These are phyloP conservation scores for Juglanconis sp. DNA, from an alignment of 2,329 filamentous ascomycete genomes.

Conservation along the genomic window DNA sequence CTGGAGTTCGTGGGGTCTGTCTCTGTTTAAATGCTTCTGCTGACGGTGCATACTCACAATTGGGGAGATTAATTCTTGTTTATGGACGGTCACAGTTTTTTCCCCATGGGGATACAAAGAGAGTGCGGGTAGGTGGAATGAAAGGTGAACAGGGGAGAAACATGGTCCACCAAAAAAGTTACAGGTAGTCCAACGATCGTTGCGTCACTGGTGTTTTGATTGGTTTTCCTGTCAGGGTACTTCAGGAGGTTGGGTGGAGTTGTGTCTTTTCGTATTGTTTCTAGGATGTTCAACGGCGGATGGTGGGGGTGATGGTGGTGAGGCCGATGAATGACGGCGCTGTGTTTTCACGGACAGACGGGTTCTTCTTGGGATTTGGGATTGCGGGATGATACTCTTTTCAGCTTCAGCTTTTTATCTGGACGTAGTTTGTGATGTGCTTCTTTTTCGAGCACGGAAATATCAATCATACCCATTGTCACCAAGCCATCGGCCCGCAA, in stretches of 20 bases:
- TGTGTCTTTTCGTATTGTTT: not conserved
- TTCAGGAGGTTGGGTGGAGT: constrained; percentile 5
- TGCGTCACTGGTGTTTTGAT: constrained; percentile 2
- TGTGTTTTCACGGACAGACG: not conserved
- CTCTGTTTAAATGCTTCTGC: constrained; percentile 2
- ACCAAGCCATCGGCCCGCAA: not conserved
- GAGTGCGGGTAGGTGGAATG: not conserved
- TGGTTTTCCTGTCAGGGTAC: not conserved
- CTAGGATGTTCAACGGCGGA: not conserved
- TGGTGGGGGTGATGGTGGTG: too few species aligned
- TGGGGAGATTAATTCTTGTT: constrained; percentile 9
- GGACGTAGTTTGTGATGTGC: not conserved
- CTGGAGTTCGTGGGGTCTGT: constrained; percentile 3
- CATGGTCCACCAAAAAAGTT: not conserved
- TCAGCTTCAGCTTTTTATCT: not conserved
- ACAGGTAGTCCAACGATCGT: not conserved
- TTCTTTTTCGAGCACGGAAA: not conserved
- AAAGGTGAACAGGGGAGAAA: not conserved
- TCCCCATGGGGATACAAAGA: not conserved
- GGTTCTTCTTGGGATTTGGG: too few species aligned
- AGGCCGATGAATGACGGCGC: not conserved
- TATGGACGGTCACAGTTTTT: not conserved
- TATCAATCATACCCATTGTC: constrained; percentile 2
- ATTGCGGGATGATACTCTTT: not conserved
- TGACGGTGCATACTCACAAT: constrained; percentile 13